Evolutionary conservation across 1,139 yeast species (phyloP).

Genomic region (Kodamaea ohmeri): DNA sequence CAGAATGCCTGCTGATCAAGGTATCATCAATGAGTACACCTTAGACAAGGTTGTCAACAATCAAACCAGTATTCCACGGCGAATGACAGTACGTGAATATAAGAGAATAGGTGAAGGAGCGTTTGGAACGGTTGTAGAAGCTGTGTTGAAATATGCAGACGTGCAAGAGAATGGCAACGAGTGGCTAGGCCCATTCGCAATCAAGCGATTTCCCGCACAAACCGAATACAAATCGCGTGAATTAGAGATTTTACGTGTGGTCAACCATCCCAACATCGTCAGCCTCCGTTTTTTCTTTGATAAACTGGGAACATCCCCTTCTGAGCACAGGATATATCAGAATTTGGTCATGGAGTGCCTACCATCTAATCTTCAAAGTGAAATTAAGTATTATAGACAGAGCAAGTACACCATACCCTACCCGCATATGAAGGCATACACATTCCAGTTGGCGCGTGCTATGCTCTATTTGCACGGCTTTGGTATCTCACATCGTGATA

Average conservation of each 20-base stretch:
- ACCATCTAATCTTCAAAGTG: constrained; percentile 74
- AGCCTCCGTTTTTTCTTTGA: constrained; percentile 64
- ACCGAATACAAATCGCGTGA: constrained; percentile 82
- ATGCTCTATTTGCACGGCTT: constrained; percentile 79
- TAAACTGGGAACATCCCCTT: constrained; percentile 50
- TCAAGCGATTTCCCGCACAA: constrained; percentile 79
- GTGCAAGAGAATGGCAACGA: constrained; percentile 19
- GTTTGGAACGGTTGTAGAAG: constrained; percentile 79
- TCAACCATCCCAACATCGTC: constrained; percentile 77
- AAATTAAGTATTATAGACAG: constrained; percentile 66
- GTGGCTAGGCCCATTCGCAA: constrained; percentile 80
- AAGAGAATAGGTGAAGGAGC: constrained; percentile 82
- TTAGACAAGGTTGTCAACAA: constrained; percentile 62
- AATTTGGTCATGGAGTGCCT: constrained; percentile 83
- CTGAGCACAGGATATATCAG: constrained; percentile 65
- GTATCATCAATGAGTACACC: constrained; percentile 24
- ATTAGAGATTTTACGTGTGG: constrained; percentile 67
- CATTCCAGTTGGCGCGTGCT: constrained; percentile 79
- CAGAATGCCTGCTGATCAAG: constrained; percentile 4
- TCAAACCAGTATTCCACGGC: constrained; percentile 47
- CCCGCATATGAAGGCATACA: constrained; percentile 71
- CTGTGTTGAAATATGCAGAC: constrained; percentile 44
- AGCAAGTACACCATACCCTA: constrained; percentile 64
- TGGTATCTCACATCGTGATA: constrained; percentile 79
- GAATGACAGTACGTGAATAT: constrained; percentile 69